A percentile compares a stretch with the other conserved stretches of the same genome.
Conservation (phyloP, 176 grass and related monocot species). For the Musa acuminata region DNA sequence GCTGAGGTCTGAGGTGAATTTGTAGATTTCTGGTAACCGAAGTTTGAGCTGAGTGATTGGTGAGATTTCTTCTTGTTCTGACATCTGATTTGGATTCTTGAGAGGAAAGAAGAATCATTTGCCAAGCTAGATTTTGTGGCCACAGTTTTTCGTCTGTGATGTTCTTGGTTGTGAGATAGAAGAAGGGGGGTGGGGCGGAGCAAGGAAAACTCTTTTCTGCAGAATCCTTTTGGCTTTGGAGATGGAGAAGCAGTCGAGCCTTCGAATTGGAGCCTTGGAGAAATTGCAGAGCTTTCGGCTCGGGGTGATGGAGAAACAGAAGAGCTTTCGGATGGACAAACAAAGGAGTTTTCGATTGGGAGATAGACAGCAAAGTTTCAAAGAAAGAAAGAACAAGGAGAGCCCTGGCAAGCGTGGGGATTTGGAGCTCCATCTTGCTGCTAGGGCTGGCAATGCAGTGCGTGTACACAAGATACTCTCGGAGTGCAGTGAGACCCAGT, state of each 20-base stretch:
- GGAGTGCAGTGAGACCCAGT: background rate
- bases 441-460: conserved; percentile 1
- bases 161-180: background rate
- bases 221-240: background rate
- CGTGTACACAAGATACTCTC: conserved; percentile 1
- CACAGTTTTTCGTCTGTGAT: background rate
- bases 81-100: background rate
- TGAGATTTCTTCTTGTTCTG: background rate
- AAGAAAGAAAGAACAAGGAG: conserved; percentile 6
- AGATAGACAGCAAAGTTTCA: conserved; percentile 2
- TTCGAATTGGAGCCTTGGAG: conserved; percentile 1
- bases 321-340: conserved; percentile 14
- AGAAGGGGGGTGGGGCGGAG: background rate
- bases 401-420: conserved; percentile 7
- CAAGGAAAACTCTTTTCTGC: background rate
- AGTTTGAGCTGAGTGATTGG: background rate
- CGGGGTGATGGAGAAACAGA: background rate
- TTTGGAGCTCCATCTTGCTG: background rate
- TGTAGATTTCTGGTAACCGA: background rate
- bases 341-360: background rate
- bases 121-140: background rate
- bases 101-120: background rate
- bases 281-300: conserved; percentile 14
- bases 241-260: background rate
- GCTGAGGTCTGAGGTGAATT: background rate